Conservation (phyloP, 2,329 filamentous ascomycete species). For the Aspergillus amoenus region DNA sequence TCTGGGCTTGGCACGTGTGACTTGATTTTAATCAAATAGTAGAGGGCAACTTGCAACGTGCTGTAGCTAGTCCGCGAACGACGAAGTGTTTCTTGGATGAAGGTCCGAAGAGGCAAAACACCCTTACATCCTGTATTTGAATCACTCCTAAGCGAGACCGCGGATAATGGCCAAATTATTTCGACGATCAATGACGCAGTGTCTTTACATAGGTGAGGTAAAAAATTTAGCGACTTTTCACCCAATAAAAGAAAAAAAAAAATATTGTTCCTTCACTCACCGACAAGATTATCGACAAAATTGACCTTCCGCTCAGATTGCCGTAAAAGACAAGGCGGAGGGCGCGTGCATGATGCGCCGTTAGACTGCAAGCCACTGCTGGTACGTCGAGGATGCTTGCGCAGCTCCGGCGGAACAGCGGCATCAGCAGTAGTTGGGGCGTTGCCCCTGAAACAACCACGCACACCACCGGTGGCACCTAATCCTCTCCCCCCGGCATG, state of each 20-base stretch:
- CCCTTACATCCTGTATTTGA: slow-evolving; percentile 64
- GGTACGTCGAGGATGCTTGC: slow-evolving; percentile 55
- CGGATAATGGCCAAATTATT: slow-evolving; percentile 92
- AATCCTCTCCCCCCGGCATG: slow-evolving; percentile 27
- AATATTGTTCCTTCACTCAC: slow-evolving; percentile 63
- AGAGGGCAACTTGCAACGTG: slow-evolving; percentile 92
- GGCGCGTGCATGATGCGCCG: slow-evolving; percentile 51
- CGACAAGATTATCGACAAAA: slow-evolving; percentile 95
- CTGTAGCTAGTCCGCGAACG: slow-evolving; percentile 96
- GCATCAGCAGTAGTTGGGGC: slow-evolving; percentile 31
- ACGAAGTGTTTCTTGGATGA: slow-evolving; percentile 95
- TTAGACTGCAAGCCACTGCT: slow-evolving; percentile 52
- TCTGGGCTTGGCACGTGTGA: slow-evolving; percentile 79
- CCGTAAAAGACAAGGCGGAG: slow-evolving; percentile 74
- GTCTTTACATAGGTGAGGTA: slow-evolving; percentile 59
- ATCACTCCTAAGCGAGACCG: slow-evolving; percentile 72
- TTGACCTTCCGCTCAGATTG: slow-evolving; percentile 90
- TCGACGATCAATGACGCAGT: slow-evolving; percentile 96
- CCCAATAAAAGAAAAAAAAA: slow-evolving; percentile 7
- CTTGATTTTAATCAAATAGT: slow-evolving; percentile 94
- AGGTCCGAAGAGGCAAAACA: slow-evolving; percentile 85
- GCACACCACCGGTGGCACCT: slow-evolving; percentile 24
- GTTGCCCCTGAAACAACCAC: slow-evolving; percentile 27
- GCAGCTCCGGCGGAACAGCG: slow-evolving; percentile 41
- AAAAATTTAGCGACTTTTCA: slow-evolving; percentile 14